phyloP scores from a whole-genome alignment of 1,139 yeast genomes.

The Hyphopichia pseudoburtonii region DNA sequence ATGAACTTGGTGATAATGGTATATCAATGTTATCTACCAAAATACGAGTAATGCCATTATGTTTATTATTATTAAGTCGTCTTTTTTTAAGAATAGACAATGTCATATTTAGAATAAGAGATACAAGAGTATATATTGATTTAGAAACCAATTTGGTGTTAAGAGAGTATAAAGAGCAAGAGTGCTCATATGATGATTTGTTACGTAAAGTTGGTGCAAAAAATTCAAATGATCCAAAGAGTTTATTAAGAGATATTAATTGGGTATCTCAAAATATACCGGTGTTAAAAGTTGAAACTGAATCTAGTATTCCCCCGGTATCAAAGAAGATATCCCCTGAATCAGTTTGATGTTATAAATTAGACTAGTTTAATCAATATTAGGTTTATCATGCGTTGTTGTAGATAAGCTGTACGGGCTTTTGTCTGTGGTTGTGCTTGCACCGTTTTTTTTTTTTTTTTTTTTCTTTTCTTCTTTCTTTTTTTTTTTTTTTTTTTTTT shows the following conservation, averaged over 20 bases:
- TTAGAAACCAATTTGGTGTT: slow-evolving; percentile 64
- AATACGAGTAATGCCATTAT: slow-evolving; percentile 85
- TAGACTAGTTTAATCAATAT: too few species aligned
- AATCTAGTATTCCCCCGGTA: slow-evolving; percentile 1
- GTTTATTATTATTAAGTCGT: slow-evolving; percentile 71
- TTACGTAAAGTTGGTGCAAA: slow-evolving; percentile 34
- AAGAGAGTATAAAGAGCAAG: slow-evolving; percentile 77
- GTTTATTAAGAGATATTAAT: slow-evolving; percentile 71
- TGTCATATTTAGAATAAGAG: slow-evolving; percentile 80
- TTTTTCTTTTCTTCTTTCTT: too few species aligned
- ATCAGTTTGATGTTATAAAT: too few species aligned
- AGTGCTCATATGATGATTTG: slow-evolving; percentile 63
- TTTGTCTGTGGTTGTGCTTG: too few species aligned
- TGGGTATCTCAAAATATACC: slow-evolving; percentile 74
- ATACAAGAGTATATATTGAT: slow-evolving; percentile 81
- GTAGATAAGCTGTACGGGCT: too few species aligned
- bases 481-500: not conserved
- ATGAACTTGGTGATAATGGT: slow-evolving; percentile 96
- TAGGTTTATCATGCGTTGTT: too few species aligned
- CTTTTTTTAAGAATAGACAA: slow-evolving; percentile 87
- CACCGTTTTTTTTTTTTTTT: slow-evolving; percentile 1
- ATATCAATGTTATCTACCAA: slow-evolving; percentile 74
- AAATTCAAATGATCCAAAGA: slow-evolving; percentile 66
- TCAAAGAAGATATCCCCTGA: not conserved
- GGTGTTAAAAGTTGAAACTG: slow-evolving; percentile 18